Evolutionary conservation across 768 basidiomycete genomes (phyloP).

Genomic region (Dentipellis fragilis): DNA sequence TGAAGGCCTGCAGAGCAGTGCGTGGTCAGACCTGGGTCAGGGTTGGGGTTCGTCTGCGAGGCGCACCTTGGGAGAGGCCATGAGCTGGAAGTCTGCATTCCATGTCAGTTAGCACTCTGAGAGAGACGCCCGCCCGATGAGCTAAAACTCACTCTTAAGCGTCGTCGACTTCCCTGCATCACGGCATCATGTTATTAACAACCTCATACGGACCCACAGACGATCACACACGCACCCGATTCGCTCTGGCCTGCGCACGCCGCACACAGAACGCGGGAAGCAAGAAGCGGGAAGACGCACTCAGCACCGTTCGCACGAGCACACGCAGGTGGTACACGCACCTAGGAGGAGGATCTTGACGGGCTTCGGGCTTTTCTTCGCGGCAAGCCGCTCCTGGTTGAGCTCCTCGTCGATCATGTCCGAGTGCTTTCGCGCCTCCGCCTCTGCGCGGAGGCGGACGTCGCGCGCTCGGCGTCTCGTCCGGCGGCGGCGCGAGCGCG

Average conservation of each 20-base stretch:
- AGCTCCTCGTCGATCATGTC: slow-evolving; percentile 35
- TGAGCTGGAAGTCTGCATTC: slow-evolving; percentile 56
- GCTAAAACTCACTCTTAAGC: slow-evolving; percentile 23
- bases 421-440: slow-evolving; percentile 46
- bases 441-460: slow-evolving; percentile 37
- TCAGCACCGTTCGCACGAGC: too few species aligned
- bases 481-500: slow-evolving; percentile 42
- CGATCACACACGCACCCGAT: slow-evolving; percentile 16
- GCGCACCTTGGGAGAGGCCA: slow-evolving; percentile 36
- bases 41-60: background rate
- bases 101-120: background rate
- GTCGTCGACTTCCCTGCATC: slow-evolving; percentile 27
- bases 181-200: background rate
- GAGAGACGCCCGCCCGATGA: background rate
- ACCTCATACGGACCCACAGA: background rate
- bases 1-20: slow-evolving; percentile 27
- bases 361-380: slow-evolving; percentile 18
- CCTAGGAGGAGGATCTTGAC: slow-evolving; percentile 29
- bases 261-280: background rate
- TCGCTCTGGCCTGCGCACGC: slow-evolving; percentile 20
- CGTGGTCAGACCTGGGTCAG: background rate
- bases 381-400: slow-evolving; percentile 19
- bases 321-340: slow-evolving; percentile 7
- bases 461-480: slow-evolving; percentile 42
- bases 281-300: background rate